A percentile compares a stretch with the other conserved stretches of the same genome.
Evolutionary conservation across 805 yeast genomes (phyloP).

Genomic region (Hanseniaspora meyeri): DNA sequence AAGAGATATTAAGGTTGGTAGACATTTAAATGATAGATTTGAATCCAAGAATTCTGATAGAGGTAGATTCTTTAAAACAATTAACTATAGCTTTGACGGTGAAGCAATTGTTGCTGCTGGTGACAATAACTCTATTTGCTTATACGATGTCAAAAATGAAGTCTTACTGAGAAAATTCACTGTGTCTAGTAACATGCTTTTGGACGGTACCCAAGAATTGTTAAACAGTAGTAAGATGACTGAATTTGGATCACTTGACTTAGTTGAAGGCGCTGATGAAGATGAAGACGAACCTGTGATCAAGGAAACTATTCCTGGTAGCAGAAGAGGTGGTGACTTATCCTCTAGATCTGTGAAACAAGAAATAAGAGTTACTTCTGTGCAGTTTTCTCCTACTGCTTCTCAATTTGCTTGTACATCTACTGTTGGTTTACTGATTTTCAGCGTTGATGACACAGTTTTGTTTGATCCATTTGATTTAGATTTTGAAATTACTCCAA

Average conservation of each 20-base stretch:
- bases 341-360: conserved; percentile 66
- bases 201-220: conserved; percentile 73
- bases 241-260: conserved; percentile 73
- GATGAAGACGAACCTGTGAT: conserved; percentile 43
- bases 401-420: conserved; percentile 87
- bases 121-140: conserved; percentile 76
- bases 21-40: conserved; percentile 73
- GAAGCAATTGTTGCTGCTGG: conserved; percentile 83
- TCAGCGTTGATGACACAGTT: conserved; percentile 60
- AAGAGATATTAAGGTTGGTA: conserved; percentile 75
- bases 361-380: conserved; percentile 65
- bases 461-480: conserved; percentile 90
- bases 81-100: conserved; percentile 84
- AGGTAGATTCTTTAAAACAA: conserved; percentile 69
- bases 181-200: conserved; percentile 77
- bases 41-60: conserved; percentile 68
- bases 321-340: conserved; percentile 65
- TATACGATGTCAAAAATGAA: conserved; percentile 80
- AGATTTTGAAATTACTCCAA: conserved; percentile 85
- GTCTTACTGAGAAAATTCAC: conserved; percentile 72
- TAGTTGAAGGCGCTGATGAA: conserved; percentile 80
- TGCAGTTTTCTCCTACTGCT: conserved; percentile 81
- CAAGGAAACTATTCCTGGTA: conserved; percentile 61
- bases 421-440: conserved; percentile 81
- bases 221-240: conserved; percentile 75